Evolutionary conservation across 768 basidiomycete genomes (phyloP).

Genomic region (Serpula lacrymans): DNA sequence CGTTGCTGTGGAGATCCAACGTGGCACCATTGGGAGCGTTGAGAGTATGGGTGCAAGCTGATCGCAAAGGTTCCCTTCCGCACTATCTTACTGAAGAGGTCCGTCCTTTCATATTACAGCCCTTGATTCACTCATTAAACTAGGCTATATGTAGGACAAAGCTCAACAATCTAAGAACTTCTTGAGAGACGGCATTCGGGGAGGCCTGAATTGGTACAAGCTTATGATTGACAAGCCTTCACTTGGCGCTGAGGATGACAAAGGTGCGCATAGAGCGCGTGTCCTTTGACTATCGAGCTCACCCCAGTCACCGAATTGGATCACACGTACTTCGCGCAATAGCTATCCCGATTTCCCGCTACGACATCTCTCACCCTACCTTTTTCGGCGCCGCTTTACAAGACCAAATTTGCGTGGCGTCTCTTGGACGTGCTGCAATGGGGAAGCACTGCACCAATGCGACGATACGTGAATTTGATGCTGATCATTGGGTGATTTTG

Average conservation of each 20-base stretch:
- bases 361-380: slow-evolving; percentile 29
- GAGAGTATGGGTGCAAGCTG: slow-evolving; percentile 30
- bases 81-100: slow-evolving; percentile 32
- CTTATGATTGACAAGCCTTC: slow-evolving; percentile 15
- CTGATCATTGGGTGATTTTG: slow-evolving; percentile 39
- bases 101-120: neutral
- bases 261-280: too few species aligned
- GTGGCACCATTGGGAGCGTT: slow-evolving; percentile 35
- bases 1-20: too few species aligned
- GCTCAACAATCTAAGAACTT: slow-evolving; percentile 9
- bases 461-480: slow-evolving; percentile 33
- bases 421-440: slow-evolving; percentile 7
- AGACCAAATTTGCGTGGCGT: slow-evolving; percentile 28
- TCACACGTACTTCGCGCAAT: too few species aligned
- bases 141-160: slow-evolving; percentile 31
- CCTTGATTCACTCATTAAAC: neutral
- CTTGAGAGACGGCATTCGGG: slow-evolving; percentile 27
- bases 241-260: slow-evolving; percentile 27
- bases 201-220: slow-evolving; percentile 35
- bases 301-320: too few species aligned
- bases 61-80: slow-evolving; percentile 20
- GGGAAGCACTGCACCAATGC: slow-evolving; percentile 20
- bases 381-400: slow-evolving; percentile 31
- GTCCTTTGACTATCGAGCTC: too few species aligned
- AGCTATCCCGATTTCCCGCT: too few species aligned